These are phyloP conservation scores for Lunularia cruciata DNA, from an alignment of 225 moss, liverwort and hornwort species.

Conservation along the genomic window DNA sequence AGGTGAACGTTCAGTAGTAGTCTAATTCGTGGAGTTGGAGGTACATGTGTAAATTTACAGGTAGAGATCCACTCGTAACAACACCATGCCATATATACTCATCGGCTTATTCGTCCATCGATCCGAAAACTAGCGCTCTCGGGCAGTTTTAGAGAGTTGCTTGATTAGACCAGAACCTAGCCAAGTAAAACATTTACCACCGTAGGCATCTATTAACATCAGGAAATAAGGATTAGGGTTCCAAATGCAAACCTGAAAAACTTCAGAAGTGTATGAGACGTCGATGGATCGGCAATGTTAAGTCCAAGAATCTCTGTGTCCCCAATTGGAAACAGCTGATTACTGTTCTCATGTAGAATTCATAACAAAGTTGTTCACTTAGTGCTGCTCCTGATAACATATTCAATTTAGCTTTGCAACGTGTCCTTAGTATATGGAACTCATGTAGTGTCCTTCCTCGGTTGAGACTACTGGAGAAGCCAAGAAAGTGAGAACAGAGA, in stretches of 20 bases:
- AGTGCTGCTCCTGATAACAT: too few species aligned
- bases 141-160: too few species aligned
- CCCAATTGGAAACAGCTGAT: not conserved
- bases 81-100: too few species aligned
- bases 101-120: too few species aligned
- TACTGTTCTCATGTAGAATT: not conserved
- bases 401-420: too few species aligned
- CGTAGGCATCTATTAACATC: too few species aligned
- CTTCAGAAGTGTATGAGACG: constrained; percentile 43
- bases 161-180: not conserved
- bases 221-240: not conserved
- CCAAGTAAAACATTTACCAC: too few species aligned
- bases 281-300: constrained; percentile 50
- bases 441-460: not conserved
- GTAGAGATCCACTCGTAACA: too few species aligned
- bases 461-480: not conserved
- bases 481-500: not conserved
- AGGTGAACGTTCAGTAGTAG: not conserved
- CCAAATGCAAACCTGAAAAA: constrained; percentile 44
- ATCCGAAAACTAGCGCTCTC: too few species aligned
- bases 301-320: constrained; percentile 51
- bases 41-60: too few species aligned
- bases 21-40: not conserved
- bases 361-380: too few species aligned
- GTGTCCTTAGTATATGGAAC: too few species aligned